A percentile compares a stretch with the other conserved stretches of the same genome.
phyloP scores from a whole-genome alignment of 208 protist genomes.

The Acanthamoeba royreba region DNA sequence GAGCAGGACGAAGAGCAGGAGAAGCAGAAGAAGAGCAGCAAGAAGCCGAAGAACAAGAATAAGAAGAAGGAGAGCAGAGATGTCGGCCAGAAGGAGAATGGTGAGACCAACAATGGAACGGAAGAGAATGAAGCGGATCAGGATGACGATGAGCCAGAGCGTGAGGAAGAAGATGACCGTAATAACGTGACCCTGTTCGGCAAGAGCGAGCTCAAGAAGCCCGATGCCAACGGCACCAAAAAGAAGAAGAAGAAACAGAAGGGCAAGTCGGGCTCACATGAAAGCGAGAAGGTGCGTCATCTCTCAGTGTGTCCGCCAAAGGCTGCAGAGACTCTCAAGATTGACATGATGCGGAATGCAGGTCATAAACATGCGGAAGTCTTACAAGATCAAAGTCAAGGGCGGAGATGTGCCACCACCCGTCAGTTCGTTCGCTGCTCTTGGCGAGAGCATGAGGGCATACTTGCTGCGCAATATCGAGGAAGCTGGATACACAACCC shows the following conservation, averaged over 20 bases:
- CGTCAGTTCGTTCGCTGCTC: not conserved
- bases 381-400: not conserved
- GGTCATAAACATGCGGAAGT: not conserved
- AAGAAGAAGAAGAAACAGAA: not conserved
- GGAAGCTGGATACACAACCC: conserved; percentile 80
- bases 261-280: not conserved
- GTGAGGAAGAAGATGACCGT: not conserved
- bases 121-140: not conserved
- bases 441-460: not conserved
- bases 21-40: not conserved
- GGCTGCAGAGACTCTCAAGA: too few relatives aligned
- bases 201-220: not conserved
- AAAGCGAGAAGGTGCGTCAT: not conserved
- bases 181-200: not conserved
- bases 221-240: not conserved
- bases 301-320: too few relatives aligned
- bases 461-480: not conserved
- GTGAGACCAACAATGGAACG: not conserved
- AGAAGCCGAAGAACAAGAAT: not conserved
- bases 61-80: not conserved
- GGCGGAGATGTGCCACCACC: not conserved
- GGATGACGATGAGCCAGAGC: not conserved
- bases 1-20: not conserved
- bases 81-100: not conserved
- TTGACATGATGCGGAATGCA: not conserved